These are phyloP conservation scores for Dictyostelium capitatum DNA, from an alignment of 78 protist species.

Conservation along the genomic window DNA sequence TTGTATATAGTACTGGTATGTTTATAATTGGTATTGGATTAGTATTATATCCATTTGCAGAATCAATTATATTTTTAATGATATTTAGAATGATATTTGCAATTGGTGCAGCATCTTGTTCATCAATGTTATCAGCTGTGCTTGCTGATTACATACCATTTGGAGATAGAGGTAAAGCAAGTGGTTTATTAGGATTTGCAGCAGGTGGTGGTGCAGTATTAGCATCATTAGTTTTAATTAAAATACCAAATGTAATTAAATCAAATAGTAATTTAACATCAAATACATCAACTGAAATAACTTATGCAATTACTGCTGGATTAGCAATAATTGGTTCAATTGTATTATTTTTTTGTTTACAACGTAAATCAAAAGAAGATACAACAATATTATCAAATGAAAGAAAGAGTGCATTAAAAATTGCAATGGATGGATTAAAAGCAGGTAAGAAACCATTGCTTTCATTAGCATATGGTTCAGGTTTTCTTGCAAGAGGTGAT, in stretches of 20 bases:
- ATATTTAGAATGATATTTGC: conserved; percentile 58
- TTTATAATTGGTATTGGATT: conserved; percentile 37
- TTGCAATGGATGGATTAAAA: conserved; percentile 43
- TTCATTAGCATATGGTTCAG: conserved; percentile 39
- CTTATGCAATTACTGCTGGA: conserved; percentile 27
- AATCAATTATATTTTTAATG: background rate
- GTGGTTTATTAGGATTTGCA: conserved; percentile 60
- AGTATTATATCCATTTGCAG: conserved; percentile 46
- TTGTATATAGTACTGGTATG: conserved; percentile 45
- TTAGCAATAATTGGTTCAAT: conserved; percentile 43
- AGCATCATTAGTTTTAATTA: conserved; percentile 50
- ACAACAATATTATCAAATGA: background rate
- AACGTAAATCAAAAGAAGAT: background rate
- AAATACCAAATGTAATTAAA: conserved; percentile 42
- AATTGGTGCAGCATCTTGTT: conserved; percentile 69
- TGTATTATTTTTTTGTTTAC: conserved; percentile 14
- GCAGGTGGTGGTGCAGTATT: conserved; percentile 80
- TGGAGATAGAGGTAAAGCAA: conserved; percentile 53
- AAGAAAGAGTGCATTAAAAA: background rate
- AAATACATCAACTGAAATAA: conserved; percentile 7
- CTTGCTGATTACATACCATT: conserved; percentile 65
- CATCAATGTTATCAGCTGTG: conserved; percentile 61
- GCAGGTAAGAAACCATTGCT: conserved; percentile 67
- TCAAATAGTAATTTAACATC: background rate
- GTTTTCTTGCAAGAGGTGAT: conserved; percentile 64